Evolutionary conservation across 2,329 filamentous ascomycete genomes (phyloP).

Genomic region (Penicillium rolfsii): DNA sequence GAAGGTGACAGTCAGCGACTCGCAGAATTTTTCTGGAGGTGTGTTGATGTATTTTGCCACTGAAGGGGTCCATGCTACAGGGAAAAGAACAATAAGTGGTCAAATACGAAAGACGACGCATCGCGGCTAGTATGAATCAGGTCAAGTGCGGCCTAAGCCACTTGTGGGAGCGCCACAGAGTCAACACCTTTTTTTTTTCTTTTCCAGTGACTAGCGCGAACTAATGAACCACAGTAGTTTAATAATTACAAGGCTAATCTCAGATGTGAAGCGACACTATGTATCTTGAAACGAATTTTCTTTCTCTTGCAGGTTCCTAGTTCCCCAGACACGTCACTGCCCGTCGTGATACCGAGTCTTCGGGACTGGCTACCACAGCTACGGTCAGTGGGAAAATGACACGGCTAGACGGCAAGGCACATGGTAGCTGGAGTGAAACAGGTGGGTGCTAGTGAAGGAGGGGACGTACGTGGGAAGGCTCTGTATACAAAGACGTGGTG

Average conservation of each 20-base stretch:
- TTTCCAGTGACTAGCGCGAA: background rate
- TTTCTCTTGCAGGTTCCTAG: background rate
- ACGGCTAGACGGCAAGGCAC: background rate
- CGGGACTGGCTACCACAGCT: background rate
- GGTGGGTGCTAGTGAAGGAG: background rate
- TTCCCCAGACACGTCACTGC: constrained; percentile 6
- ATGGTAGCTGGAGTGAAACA: constrained; percentile 3
- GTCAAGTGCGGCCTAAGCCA: background rate
- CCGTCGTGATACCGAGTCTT: background rate
- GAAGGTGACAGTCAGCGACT: background rate
- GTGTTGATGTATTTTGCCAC: background rate
- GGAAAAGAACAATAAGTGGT: background rate
- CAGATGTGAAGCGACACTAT: background rate
- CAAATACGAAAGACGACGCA: background rate
- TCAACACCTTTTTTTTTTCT: background rate
- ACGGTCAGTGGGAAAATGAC: background rate
- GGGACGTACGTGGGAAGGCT: background rate
- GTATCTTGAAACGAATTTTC: background rate
- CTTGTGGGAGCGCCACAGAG: background rate
- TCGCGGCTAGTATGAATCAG: background rate
- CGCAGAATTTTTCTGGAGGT: background rate
- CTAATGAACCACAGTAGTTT: background rate
- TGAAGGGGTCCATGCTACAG: background rate
- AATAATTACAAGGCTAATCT: background rate
- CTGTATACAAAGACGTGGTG: background rate